phyloP scores from a whole-genome alignment of 805 yeast species.

The Ascoidea asiatica region DNA sequence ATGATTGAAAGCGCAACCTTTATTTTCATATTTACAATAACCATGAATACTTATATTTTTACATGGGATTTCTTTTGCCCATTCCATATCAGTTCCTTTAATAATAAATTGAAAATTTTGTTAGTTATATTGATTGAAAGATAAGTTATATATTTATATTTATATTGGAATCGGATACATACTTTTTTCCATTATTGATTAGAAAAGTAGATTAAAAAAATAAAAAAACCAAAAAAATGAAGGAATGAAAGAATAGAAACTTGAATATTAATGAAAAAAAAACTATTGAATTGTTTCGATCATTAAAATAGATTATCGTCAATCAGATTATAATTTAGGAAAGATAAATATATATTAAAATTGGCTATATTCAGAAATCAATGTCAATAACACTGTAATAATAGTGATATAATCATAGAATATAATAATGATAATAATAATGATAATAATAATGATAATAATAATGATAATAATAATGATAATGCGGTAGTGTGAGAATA shows the following conservation, averaged over 20 bases:
- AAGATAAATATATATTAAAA: too few species aligned
- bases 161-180: not conserved
- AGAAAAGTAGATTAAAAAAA: too few species aligned
- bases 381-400: not conserved
- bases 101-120: not conserved
- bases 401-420: not conserved
- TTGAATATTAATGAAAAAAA: too few species aligned
- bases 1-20: slow-evolving; percentile 77
- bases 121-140: not conserved
- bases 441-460: not conserved
- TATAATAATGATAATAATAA: not conserved
- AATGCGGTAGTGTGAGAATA: slow-evolving; percentile 4
- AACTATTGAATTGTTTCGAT: too few species aligned
- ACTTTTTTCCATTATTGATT: not conserved
- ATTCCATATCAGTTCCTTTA: slow-evolving; percentile 18
- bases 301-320: too few species aligned
- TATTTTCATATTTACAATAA: slow-evolving; percentile 74
- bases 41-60: slow-evolving; percentile 79
- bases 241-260: too few species aligned
- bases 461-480: not conserved
- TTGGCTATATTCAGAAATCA: too few species aligned
- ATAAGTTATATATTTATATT: too few species aligned
- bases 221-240: too few species aligned
- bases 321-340: too few species aligned
- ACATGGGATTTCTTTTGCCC: slow-evolving; percentile 70